A percentile compares a stretch with the other conserved stretches of the same genome.
Evolutionary conservation across 176 grass and related monocot genomes (phyloP).

Genomic region (Phragmites australis): DNA sequence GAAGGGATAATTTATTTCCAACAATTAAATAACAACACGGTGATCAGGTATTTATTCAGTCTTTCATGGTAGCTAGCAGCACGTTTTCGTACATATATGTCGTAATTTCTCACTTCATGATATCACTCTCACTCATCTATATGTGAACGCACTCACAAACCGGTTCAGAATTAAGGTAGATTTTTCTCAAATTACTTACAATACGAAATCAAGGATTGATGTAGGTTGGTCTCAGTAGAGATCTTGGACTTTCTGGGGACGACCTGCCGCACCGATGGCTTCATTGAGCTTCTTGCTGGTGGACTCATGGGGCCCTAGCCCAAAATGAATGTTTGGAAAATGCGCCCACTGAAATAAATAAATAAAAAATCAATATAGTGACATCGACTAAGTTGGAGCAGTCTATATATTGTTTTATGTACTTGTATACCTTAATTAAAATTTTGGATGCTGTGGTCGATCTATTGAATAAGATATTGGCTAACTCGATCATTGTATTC

Average conservation of each 20-base stretch:
- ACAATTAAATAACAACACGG: background rate
- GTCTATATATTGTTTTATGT: background rate
- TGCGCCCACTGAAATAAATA: conserved; percentile 64
- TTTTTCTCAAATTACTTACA: conserved; percentile 38
- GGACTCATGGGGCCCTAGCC: conserved; percentile 37
- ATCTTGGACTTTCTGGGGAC: conserved; percentile 42
- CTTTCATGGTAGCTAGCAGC: background rate
- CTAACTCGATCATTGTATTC: background rate
- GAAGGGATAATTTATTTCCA: conserved; percentile 11
- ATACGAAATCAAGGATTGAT: background rate
- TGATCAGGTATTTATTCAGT: conserved; percentile 5
- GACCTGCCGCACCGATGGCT: background rate
- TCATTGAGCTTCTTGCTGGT: conserved; percentile 51
- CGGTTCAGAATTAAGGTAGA: background rate
- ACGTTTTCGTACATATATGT: conserved; percentile 14
- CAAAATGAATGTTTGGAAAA: conserved; percentile 63
- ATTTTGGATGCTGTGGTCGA: background rate
- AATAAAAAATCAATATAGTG: background rate
- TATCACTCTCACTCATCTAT: conserved; percentile 22
- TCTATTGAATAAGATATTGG: background rate
- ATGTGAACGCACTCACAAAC: conserved; percentile 39
- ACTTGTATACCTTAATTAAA: background rate
- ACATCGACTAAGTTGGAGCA: background rate
- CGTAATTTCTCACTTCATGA: conserved; percentile 8
- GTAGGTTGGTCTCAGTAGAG: conserved; percentile 29